phyloP scores from a whole-genome alignment of 352 stramenopile genomes.

The Phytophthora brassicae region DNA sequence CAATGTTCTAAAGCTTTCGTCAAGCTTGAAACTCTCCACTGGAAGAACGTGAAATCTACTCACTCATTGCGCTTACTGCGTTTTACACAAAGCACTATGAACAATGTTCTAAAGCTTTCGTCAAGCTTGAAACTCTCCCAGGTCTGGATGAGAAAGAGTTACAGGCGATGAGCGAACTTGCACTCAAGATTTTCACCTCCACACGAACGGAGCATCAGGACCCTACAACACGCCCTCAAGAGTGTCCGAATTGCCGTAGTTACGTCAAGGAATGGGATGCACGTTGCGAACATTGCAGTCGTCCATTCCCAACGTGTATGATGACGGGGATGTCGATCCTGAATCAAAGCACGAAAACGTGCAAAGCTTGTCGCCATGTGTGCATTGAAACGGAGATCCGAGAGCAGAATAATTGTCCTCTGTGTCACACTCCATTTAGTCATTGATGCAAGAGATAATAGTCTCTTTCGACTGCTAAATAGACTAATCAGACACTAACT shows the following conservation, averaged over 20 bases:
- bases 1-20: conserved; percentile 92
- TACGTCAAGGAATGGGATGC: conserved; percentile 87
- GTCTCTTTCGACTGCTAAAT: too few relatives aligned
- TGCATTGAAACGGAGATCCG: conserved; percentile 86
- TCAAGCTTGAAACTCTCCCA: conserved; percentile 90
- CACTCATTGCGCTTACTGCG: conserved; percentile 90
- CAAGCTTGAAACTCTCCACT: conserved; percentile 91
- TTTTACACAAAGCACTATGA: conserved; percentile 92
- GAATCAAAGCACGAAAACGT: conserved; percentile 73
- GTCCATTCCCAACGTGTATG: conserved; percentile 74
- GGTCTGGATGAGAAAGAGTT: conserved; percentile 62
- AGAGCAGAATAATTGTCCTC: conserved; percentile 80
- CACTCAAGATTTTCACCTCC: conserved; percentile 87
- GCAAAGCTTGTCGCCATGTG: conserved; percentile 87
- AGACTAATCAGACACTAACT: too few relatives aligned
- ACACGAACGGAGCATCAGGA: conserved; percentile 64
- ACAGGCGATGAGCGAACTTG: conserved; percentile 60
- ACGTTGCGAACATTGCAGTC: conserved; percentile 80
- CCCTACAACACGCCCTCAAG: conserved; percentile 69
- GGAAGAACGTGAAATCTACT: conserved; percentile 93
- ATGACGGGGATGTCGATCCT: conserved; percentile 78
- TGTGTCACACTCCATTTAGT: conserved; percentile 81
- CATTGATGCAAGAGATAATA: background rate
- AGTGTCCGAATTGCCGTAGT: conserved; percentile 80
- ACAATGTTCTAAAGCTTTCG: conserved; percentile 90